Percentiles rank a stretch among this genome's conserved stretches.
Conservation (phyloP, 2,329 filamentous ascomycete genomes). For the Microcyclospora tardicrescens region DNA sequence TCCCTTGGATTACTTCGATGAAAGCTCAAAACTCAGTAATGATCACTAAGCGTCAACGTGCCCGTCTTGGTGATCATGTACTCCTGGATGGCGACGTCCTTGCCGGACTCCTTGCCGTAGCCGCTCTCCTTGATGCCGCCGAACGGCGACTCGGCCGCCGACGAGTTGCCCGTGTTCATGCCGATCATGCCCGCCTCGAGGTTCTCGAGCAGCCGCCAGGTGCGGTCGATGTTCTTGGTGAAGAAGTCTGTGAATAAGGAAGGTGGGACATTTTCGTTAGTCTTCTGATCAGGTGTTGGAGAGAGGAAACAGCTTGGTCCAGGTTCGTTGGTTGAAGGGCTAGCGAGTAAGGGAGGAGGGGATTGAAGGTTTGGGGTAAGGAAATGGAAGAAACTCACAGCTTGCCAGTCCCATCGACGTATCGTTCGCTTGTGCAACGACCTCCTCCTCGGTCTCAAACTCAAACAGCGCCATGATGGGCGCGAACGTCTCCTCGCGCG, state of each 20-base stretch:
- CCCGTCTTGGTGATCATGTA: slow-evolving; percentile 48
- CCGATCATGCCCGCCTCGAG: slow-evolving; percentile 59
- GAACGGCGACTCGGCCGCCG: slow-evolving; percentile 53
- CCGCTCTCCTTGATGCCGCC: slow-evolving; percentile 56
- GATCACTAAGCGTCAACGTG: slow-evolving; percentile 46
- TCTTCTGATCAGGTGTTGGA: neutral
- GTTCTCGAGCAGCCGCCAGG: slow-evolving; percentile 53
- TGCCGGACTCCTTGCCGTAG: slow-evolving; percentile 55
- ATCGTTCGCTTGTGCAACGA: slow-evolving; percentile 45
- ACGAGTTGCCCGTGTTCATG: slow-evolving; percentile 42
- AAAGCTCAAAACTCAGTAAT: slow-evolving; percentile 30
- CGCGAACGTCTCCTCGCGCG: slow-evolving; percentile 51
- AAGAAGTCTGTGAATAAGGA: slow-evolving; percentile 38
- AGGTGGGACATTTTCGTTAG: neutral
- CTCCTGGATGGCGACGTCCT: slow-evolving; percentile 39
- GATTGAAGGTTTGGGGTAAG: no score
- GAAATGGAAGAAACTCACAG: slow-evolving; percentile 21
- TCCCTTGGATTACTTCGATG: no score
- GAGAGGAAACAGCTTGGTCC: no score
- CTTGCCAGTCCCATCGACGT: slow-evolving; percentile 53
- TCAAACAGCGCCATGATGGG: slow-evolving; percentile 51
- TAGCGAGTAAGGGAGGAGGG: no score
- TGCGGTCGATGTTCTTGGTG: slow-evolving; percentile 53
- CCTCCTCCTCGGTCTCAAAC: slow-evolving; percentile 55
- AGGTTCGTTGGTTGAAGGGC: no score